Evolutionary conservation across 177 flowering plant species (phyloP), one percentile per base, ranked within the genome.

Genomic region (Tripterygium wilfordii): DNA sequence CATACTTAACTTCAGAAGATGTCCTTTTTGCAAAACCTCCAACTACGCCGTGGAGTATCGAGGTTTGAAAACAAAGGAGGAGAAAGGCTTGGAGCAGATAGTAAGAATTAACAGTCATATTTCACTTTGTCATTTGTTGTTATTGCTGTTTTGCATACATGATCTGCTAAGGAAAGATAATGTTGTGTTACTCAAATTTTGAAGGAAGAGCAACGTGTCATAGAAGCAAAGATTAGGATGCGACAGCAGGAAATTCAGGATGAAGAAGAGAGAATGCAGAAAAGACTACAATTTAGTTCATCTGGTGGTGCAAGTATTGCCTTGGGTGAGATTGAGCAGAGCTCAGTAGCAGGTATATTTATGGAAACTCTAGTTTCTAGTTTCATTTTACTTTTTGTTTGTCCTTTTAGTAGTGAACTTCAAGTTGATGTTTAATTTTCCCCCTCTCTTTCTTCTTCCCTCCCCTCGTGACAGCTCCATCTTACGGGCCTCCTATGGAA

Each of bases 151-250:
- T 1, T 6, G 14, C 13, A 10, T 3, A 21, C 7, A 3, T 40
- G 7, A 3, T 22, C 5, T 40, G 4, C 5, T 40, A 20, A 40
- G 26, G 9, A 20, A 17, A 41, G 20, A 4, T 17, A 15, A 3
- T 38, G 22, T 16, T 41, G 40, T 17, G 1, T 23, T 42, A 2
- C 14, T 23, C 28, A 22, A 45, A 35, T 51, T 14, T 13, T 53
- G 33, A 57, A 94, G 99, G 99, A 94, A 75, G 99, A 94, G 60
- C 99, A 94, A 51, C 75, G 82, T 54, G 96, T 94, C 54, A 94
- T 94, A 60, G 99, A 94, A 74, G 99, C 97, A 9, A 79, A 87
- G 75, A 94, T 94, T 59, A 75, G 97, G 66, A 94, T 87, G 75
- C 74, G 79, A 39, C 86, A 74, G 53, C 83, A 87, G 53, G 97